Evolutionary conservation across 371 early-diverging fungal species (phyloP).

Genomic region (Circinella umbellata): DNA sequence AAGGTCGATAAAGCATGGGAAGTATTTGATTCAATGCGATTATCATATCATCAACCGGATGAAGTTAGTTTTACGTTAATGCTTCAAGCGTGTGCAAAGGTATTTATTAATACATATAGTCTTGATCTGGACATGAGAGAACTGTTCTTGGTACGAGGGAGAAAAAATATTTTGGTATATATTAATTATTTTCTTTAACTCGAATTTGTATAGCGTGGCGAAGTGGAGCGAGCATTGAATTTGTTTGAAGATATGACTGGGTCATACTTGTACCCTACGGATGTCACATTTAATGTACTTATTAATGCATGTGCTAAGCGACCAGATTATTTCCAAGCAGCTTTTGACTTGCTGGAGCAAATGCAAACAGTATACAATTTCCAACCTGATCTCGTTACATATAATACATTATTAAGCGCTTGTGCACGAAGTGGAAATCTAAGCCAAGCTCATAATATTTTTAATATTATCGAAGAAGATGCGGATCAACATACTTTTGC

Average conservation of each 20-base stretch:
- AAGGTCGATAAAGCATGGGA: conserved; percentile 85
- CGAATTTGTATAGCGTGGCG: conserved; percentile 41
- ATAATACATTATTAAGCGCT: conserved; percentile 79
- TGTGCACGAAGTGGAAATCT: conserved; percentile 74
- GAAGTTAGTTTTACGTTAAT: conserved; percentile 83
- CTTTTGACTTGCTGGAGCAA: conserved; percentile 80
- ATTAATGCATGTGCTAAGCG: conserved; percentile 86
- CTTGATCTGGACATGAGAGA: too few relatives aligned
- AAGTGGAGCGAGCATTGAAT: conserved; percentile 84
- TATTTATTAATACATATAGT: conserved; percentile 12
- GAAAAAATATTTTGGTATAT: background rate
- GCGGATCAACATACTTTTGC: conserved; percentile 65
- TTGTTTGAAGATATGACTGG: conserved; percentile 84
- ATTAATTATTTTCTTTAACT: background rate
- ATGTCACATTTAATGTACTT: conserved; percentile 84
- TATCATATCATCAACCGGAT: conserved; percentile 79
- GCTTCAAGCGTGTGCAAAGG: conserved; percentile 90
- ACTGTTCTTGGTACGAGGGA: too few relatives aligned
- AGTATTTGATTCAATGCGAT: conserved; percentile 89
- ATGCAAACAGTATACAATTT: conserved; percentile 84
- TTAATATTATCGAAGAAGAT: conserved; percentile 32
- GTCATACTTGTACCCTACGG: conserved; percentile 70
- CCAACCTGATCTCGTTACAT: conserved; percentile 76
- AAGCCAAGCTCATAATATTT: conserved; percentile 62
- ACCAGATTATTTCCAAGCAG: conserved; percentile 80